Evolutionary conservation across 2,329 filamentous ascomycete genomes (phyloP).

Genomic region (Penicillium sumatraense): DNA sequence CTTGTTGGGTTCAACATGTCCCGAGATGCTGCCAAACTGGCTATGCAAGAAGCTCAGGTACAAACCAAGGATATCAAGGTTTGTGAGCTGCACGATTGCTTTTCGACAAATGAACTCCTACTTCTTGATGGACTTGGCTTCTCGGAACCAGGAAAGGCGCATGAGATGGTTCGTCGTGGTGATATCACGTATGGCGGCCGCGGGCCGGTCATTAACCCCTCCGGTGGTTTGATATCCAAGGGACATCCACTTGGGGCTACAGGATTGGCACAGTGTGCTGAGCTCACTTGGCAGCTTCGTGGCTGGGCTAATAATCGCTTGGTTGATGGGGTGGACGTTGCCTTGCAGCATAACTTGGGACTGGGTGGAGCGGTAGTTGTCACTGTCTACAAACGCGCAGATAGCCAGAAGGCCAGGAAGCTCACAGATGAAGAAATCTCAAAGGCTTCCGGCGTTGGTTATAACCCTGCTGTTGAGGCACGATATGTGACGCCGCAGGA

Average conservation of each 20-base stretch:
- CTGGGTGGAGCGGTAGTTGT: constrained; percentile 89
- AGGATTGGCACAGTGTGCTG: constrained; percentile 92
- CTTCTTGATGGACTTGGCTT: constrained; percentile 84
- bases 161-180: constrained; percentile 83
- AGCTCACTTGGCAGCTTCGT: constrained; percentile 91
- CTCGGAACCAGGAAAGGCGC: constrained; percentile 78
- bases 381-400: constrained; percentile 85
- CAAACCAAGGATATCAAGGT: constrained; percentile 72
- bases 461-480: constrained; percentile 88
- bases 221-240: constrained; percentile 91
- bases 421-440: constrained; percentile 68
- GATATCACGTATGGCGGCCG: constrained; percentile 88
- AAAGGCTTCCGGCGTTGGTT: constrained; percentile 71
- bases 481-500: constrained; percentile 83
- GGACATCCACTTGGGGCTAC: constrained; percentile 93
- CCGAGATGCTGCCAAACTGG: constrained; percentile 67
- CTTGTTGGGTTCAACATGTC: constrained; percentile 89
- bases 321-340: constrained; percentile 68
- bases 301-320: constrained; percentile 95
- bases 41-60: constrained; percentile 70
- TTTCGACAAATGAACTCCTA: constrained; percentile 91
- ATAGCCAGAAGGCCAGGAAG: constrained; percentile 66
- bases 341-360: constrained; percentile 90
- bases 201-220: constrained; percentile 80
- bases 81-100: constrained; percentile 94